These are phyloP conservation scores for Hymenochaete sp. DNA, from an alignment of 1,284 basidiomycete genomes.

Conservation along the genomic window DNA sequence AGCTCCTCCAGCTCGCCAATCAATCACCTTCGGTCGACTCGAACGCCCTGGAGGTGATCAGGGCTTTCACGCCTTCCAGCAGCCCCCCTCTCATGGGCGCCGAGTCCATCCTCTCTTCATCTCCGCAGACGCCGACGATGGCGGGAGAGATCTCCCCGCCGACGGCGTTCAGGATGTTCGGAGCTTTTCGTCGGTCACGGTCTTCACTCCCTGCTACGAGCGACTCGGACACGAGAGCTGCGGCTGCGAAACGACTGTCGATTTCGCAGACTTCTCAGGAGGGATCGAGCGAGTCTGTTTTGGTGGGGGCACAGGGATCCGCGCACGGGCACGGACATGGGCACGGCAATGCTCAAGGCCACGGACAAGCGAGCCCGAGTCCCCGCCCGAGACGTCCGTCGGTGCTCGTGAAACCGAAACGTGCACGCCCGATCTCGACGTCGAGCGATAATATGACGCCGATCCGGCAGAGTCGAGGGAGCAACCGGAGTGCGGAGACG, in stretches of 20 bases:
- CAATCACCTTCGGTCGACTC: constrained; percentile 44
- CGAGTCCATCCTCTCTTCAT: constrained; percentile 53
- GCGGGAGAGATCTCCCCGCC: constrained; percentile 30
- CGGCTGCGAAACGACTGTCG: neutral
- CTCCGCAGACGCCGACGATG: constrained; percentile 25
- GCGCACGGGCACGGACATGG: neutral
- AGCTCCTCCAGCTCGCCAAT: constrained; percentile 61
- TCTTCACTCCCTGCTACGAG: constrained; percentile 31
- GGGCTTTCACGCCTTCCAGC: constrained; percentile 27
- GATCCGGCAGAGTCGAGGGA: constrained; percentile 25
- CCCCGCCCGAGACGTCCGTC: constrained; percentile 26
- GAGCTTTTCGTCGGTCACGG: constrained; percentile 55
- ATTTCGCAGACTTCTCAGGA: constrained; percentile 20
- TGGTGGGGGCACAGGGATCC: too few relatives aligned
- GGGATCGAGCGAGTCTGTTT: constrained; percentile 20
- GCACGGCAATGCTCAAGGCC: neutral
- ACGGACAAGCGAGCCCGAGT: constrained; percentile 2
- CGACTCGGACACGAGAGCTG: too few relatives aligned
- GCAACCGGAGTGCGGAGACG: constrained; percentile 23
- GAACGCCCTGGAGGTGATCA: constrained; percentile 43
- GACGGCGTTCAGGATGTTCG: constrained; percentile 54
- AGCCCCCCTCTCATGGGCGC: constrained; percentile 46
- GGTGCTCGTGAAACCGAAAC: constrained; percentile 22
- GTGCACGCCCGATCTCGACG: constrained; percentile 28
- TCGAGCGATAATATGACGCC: constrained; percentile 29